Conservation (phyloP, 495 filamentous ascomycete species). For the Annulohypoxylon stygium region DNA sequence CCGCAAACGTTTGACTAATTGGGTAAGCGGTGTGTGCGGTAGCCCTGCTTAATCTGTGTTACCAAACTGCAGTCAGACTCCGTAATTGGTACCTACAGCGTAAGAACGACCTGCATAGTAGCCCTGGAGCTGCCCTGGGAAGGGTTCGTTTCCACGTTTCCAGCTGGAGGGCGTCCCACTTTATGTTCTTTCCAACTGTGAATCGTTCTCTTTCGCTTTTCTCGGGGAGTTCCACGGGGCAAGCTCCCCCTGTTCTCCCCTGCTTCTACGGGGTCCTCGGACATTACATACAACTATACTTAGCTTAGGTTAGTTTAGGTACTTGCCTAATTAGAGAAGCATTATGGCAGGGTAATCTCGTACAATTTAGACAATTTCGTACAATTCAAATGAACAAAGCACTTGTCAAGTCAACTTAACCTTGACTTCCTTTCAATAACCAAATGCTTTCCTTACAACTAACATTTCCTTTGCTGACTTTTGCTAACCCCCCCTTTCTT, state of each 20-base stretch:
- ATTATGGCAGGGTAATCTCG: constrained; percentile 31
- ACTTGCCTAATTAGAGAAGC: constrained; percentile 44
- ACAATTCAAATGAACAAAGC: constrained; percentile 43
- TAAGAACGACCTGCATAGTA: neutral
- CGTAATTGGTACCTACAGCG: neutral
- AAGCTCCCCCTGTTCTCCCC: constrained; percentile 29
- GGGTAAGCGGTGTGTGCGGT: constrained; percentile 9
- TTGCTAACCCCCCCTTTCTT: constrained; percentile 12
- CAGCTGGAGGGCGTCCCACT: neutral
- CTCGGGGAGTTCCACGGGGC: constrained; percentile 24
- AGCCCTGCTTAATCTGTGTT: constrained; percentile 11
- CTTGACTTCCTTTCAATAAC: constrained; percentile 21
- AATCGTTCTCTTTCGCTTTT: neutral
- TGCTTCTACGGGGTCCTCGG: constrained; percentile 34
- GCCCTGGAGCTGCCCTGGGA: neutral
- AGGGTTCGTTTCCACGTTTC: neutral
- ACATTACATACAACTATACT: constrained; percentile 34
- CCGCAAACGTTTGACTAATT: constrained; percentile 32
- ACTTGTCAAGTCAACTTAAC: constrained; percentile 22
- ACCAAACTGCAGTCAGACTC: neutral
- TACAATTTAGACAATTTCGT: constrained; percentile 23
- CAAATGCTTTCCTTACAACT: constrained; percentile 25
- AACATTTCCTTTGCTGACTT: constrained; percentile 21
- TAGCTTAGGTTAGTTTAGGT: constrained; percentile 27
- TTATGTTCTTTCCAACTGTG: constrained; percentile 21